Evolutionary conservation across 1,284 basidiomycete genomes (phyloP).

Genomic region (Tylopilus orsonianus): DNA sequence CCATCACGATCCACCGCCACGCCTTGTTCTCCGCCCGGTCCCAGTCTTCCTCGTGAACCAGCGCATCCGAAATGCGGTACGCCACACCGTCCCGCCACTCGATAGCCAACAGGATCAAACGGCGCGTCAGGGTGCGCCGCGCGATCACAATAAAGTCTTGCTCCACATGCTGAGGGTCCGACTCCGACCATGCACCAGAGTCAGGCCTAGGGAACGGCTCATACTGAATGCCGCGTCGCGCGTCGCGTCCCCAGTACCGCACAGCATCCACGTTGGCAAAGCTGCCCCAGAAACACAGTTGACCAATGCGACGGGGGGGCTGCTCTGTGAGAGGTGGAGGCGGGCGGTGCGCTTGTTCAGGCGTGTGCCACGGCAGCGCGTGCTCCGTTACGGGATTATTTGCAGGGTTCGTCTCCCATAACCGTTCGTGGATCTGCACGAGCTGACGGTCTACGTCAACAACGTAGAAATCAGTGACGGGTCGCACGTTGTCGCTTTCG

Average conservation of each 20-base stretch:
- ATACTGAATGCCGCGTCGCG: not conserved
- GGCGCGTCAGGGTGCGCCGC: not conserved
- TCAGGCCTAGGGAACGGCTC: not conserved
- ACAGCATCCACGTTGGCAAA: constrained; percentile 5
- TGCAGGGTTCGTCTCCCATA: no score
- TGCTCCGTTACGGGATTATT: not conserved
- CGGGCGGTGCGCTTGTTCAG: no score
- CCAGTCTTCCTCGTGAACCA: constrained; percentile 4
- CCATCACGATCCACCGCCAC: constrained; percentile 19
- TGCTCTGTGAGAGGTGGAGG: not conserved
- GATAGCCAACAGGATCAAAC: constrained; percentile 16
- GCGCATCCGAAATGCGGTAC: constrained; percentile 19
- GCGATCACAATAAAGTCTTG: constrained; percentile 24
- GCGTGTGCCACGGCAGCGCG: no score
- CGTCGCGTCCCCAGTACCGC: not conserved
- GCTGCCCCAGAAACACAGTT: constrained; percentile 20
- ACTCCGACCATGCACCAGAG: not conserved
- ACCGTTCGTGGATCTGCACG: constrained; percentile 8
- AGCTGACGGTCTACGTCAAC: constrained; percentile 6
- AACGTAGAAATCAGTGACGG: constrained; percentile 11
- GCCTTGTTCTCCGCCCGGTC: constrained; percentile 13
- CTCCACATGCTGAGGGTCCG: not conserved
- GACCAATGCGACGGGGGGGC: not conserved
- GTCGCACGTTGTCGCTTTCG: not conserved
- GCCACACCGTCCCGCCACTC: constrained; percentile 21